Base-by-base conservation (phyloP, 2,329 filamentous ascomycete species). In the Colletotrichum lentis region DNA sequence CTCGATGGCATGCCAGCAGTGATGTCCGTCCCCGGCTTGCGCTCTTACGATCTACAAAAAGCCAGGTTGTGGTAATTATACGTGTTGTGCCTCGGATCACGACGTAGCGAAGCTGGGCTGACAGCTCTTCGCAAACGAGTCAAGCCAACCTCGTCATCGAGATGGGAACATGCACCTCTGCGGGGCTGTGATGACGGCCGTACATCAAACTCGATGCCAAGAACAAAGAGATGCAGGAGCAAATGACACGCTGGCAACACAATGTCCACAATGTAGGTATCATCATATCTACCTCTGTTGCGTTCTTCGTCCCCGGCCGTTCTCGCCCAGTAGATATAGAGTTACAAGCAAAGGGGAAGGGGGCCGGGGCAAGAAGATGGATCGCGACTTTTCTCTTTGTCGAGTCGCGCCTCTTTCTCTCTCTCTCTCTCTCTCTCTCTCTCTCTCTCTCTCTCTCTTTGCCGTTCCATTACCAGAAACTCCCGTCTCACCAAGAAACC, bases 71-170 rank as follows among this genome's bases (percentile, higher is more conserved):
- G 1, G 37, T 31, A 18, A 18, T 31, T 20, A 7, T 35, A 35
- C 31, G 2, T 35, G 1, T 3, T 35, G 31, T 35, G 41, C 8
- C 47, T 20, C n/a, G 27, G 22, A 37, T 41, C 35, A 11, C 16
- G 22, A 22, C 43, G 60, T 54, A 55, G 43, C 47, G 16, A 46
- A 49, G 55, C 49, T 60, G 65, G 65, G 65, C 62, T 68, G 65
- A 49, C 61, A 68, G 54, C 61, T 35, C 31, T 58, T 43, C 41
- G 41, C 16, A 12, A 43, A 56, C 39, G 55, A 66, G 49, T 65
- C 66, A 56, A 46, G 50, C 16, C 27, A 6, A 39, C 39, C 43
- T 35, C 27, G 64, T 53, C 46, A 66, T 69, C 50, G 50, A 39
- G 55, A 57, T 65, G 27, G 62, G 16, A 60, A 35, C 55, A 18